Conservation (phyloP, 192 early-diverging fungal genomes). For the Backusella australiensis region DNA sequence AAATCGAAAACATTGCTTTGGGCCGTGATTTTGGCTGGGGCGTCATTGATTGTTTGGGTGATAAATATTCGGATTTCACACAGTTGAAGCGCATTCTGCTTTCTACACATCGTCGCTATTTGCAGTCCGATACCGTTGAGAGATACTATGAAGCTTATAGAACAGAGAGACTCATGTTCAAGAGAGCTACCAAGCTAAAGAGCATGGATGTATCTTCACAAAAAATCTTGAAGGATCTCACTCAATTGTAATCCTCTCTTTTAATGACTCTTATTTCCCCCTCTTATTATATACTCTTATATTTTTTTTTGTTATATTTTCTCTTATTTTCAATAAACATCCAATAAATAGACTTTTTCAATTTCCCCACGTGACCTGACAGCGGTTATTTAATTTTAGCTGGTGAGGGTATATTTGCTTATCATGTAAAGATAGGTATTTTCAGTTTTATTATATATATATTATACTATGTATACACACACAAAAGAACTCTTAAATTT, state of each 20-base stretch:
- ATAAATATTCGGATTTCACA: conserved; percentile 85
- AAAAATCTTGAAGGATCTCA: conserved; percentile 31
- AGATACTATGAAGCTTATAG: conserved; percentile 57
- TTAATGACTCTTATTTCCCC: not conserved
- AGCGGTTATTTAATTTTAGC: not conserved
- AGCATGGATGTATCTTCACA: conserved; percentile 23
- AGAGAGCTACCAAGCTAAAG: conserved; percentile 29
- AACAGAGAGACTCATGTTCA: conserved; percentile 45
- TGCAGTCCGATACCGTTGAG: conserved; percentile 50
- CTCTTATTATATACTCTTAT: not conserved
- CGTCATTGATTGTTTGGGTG: conserved; percentile 85
- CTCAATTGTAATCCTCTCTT: conserved; percentile 12
- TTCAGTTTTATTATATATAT: not conserved
- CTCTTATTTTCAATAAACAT: not conserved
- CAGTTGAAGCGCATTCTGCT: conserved; percentile 45
- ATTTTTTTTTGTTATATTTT: not conserved
- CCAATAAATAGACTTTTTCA: not conserved
- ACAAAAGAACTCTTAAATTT: not conserved
- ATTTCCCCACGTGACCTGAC: not conserved
- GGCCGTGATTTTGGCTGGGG: conserved; percentile 92
- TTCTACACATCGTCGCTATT: conserved; percentile 46
- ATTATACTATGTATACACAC: not conserved
- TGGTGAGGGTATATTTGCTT: not conserved
- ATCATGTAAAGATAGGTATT: not conserved
- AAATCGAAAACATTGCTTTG: conserved; percentile 48